Conservation (phyloP, 2,329 filamentous ascomycete genomes). For the Cercospora janseana region DNA sequence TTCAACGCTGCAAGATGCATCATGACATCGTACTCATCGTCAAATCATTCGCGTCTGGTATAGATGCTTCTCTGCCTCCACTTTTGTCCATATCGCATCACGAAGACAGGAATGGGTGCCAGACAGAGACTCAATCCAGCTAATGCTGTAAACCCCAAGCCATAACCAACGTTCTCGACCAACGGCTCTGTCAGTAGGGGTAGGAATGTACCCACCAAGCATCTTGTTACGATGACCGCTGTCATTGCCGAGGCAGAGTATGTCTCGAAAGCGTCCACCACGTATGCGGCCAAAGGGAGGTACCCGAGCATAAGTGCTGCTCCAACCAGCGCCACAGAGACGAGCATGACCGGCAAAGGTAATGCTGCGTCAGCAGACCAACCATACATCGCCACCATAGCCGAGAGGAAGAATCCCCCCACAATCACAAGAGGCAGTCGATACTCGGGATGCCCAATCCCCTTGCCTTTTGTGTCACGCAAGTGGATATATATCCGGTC, state of each 20-base stretch:
- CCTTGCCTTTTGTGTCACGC: constrained; percentile 30
- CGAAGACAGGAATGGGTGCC: constrained; percentile 32
- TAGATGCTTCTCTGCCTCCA: constrained; percentile 33
- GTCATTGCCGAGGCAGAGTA: constrained; percentile 49
- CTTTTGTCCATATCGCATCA: constrained; percentile 30
- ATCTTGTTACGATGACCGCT: constrained; percentile 45
- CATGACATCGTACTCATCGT: constrained; percentile 1
- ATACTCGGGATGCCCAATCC: constrained; percentile 53
- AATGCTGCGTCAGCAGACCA: constrained; percentile 52
- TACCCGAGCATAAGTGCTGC: constrained; percentile 48
- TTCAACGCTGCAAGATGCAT: constrained; percentile 23
- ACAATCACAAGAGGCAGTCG: constrained; percentile 60
- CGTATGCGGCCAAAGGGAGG: constrained; percentile 47
- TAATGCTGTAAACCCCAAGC: constrained; percentile 40
- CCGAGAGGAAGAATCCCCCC: constrained; percentile 52
- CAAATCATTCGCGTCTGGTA: constrained; percentile 25
- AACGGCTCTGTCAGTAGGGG: constrained; percentile 47
- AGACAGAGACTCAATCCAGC: constrained; percentile 26
- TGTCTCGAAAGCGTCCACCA: constrained; percentile 48
- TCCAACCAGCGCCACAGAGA: constrained; percentile 53
- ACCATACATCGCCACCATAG: constrained; percentile 58
- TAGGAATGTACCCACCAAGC: constrained; percentile 46
- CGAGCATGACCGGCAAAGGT: constrained; percentile 57
- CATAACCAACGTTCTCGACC: constrained; percentile 42
- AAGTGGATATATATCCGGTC: constrained; percentile 40